phyloP scores from a whole-genome alignment of 2,329 filamentous ascomycete genomes.

The Aureobasidium sp. region DNA sequence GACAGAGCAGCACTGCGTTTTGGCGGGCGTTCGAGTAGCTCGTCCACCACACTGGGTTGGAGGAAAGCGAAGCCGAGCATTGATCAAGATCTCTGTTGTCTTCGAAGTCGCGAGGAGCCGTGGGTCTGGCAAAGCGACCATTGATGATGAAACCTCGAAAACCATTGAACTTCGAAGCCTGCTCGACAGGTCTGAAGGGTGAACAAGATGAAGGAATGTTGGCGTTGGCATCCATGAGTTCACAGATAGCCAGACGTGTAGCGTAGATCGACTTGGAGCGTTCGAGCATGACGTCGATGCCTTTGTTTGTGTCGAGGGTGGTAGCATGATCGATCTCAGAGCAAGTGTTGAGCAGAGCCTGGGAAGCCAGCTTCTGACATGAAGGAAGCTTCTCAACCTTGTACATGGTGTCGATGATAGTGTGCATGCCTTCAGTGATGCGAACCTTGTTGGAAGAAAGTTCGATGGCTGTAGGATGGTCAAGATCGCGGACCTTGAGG shows the following conservation, averaged over 20 bases:
- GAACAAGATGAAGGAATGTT: conserved; percentile 43
- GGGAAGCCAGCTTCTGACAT: conserved; percentile 45
- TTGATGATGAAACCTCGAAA: conserved; percentile 18
- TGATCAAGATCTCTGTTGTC: conserved; percentile 32
- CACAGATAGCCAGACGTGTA: conserved; percentile 54
- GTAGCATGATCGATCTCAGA: conserved; percentile 34
- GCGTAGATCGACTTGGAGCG: conserved; percentile 49
- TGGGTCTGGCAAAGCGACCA: conserved; percentile 12
- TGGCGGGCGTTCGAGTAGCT: conserved; percentile 56
- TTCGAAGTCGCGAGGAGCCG: conserved; percentile 16
- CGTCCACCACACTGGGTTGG: conserved; percentile 51
- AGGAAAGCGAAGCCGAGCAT: conserved; percentile 47
- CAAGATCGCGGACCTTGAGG: conserved; percentile 4
- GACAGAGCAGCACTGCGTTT: conserved; percentile 53
- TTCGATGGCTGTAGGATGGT: not conserved
- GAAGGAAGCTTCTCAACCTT: conserved; percentile 38
- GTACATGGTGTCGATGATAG: conserved; percentile 34
- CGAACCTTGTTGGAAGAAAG: conserved; percentile 10
- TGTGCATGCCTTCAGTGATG: conserved; percentile 8
- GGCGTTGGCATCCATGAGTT: conserved; percentile 44
- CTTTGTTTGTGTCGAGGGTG: conserved; percentile 19
- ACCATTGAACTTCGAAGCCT: conserved; percentile 23
- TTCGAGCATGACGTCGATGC: conserved; percentile 29
- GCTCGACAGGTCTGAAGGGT: conserved; percentile 35
- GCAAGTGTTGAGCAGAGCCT: conserved; percentile 45